These are phyloP conservation scores for Boletus austroedulis DNA, from an alignment of 1,284 basidiomycete species.

Conservation along the genomic window DNA sequence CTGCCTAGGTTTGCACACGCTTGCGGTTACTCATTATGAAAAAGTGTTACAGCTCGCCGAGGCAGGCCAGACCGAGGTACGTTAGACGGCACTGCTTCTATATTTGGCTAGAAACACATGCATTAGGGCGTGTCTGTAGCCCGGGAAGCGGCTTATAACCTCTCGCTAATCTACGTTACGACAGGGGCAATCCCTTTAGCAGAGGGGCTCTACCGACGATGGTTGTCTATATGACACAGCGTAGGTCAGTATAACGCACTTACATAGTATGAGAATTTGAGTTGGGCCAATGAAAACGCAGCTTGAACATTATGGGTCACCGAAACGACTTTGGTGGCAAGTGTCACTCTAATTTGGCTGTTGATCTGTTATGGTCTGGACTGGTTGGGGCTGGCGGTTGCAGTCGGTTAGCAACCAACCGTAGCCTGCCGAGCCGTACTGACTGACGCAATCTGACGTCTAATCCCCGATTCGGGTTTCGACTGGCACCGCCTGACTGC, in stretches of 20 bases:
- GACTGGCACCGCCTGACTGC: constrained; percentile 3
- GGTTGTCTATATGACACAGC: constrained; percentile 56
- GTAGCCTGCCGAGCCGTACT: no score
- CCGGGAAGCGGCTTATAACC: constrained; percentile 83
- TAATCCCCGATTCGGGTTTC: constrained; percentile 10
- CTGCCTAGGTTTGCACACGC: constrained; percentile 65
- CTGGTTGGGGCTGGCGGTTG: no score
- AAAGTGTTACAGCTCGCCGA: constrained; percentile 64
- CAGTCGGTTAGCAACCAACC: no score
- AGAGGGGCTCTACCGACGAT: constrained; percentile 60
- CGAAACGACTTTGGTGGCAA: constrained; percentile 6
- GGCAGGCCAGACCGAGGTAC: constrained; percentile 13
- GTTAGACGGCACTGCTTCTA: background rate
- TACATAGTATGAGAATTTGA: constrained; percentile 5
- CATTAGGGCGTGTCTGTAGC: constrained; percentile 4
- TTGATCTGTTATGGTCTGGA: no score
- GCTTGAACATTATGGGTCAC: constrained; percentile 5
- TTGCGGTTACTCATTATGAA: constrained; percentile 84
- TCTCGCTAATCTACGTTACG: constrained; percentile 76
- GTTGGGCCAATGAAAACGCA: background rate
- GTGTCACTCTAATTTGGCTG: no score
- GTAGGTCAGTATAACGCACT: background rate
- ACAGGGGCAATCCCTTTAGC: constrained; percentile 72
- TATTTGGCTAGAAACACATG: background rate
- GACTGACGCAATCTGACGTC: background rate